phyloP scores from a whole-genome alignment of 2,329 filamentous ascomycete species.

The Fusarium burgessii region DNA sequence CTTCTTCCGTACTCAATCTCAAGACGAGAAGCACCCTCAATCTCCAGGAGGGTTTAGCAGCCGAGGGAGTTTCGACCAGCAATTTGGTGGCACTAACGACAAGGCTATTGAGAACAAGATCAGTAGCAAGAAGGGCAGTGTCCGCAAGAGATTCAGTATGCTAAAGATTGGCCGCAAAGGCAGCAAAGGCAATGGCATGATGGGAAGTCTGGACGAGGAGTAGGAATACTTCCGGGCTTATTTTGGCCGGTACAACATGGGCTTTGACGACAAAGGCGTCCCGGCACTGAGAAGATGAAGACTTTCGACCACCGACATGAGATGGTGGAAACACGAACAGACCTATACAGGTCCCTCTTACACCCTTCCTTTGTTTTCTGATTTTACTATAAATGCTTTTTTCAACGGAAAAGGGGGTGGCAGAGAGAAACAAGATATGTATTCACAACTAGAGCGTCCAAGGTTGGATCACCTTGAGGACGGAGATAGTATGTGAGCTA shows the following conservation, averaged over 20 bases:
- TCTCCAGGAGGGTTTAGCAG: constrained; percentile 41
- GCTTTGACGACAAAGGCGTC: constrained; percentile 35
- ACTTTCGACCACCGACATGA: constrained; percentile 22
- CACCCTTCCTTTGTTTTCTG: constrained; percentile 22
- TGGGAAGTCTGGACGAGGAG: constrained; percentile 69
- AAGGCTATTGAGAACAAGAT: constrained; percentile 50
- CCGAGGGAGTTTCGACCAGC: constrained; percentile 49
- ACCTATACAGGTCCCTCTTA: constrained; percentile 2
- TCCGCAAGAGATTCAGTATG: constrained; percentile 83
- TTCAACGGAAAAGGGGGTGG: neutral
- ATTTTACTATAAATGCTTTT: constrained; percentile 16
- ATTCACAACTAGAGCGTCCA: constrained; percentile 21
- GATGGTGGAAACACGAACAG: constrained; percentile 11
- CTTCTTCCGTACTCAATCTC: constrained; percentile 59
- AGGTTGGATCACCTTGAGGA: constrained; percentile 29
- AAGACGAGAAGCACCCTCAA: constrained; percentile 45
- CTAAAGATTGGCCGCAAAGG: constrained; percentile 79
- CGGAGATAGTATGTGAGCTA: neutral
- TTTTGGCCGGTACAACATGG: constrained; percentile 45
- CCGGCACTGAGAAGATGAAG: constrained; percentile 12
- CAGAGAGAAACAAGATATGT: constrained; percentile 13
- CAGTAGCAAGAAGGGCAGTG: constrained; percentile 67
- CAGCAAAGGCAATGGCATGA: constrained; percentile 65
- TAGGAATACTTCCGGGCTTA: constrained; percentile 54
- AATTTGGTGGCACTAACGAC: constrained; percentile 41